Evolutionary conservation across 202 grass and related monocot genomes (phyloP).

Genomic region (Eragrostis tef): DNA sequence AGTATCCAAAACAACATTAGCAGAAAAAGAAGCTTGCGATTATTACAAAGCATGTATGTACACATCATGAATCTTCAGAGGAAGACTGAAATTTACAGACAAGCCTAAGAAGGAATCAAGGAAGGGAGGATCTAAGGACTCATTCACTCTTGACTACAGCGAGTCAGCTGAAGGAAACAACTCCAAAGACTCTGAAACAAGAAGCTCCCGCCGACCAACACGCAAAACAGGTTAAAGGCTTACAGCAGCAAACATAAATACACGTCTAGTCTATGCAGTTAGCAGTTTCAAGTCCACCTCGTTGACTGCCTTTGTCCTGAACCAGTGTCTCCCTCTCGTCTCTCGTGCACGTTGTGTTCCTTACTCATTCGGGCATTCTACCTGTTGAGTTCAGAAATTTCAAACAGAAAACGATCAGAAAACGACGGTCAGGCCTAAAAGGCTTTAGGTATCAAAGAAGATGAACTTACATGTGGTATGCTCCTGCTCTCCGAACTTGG

Average conservation of each 20-base stretch:
- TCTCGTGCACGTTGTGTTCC: slow-evolving; percentile 1
- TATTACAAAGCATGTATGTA: slow-evolving; percentile 37
- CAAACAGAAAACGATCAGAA: background rate
- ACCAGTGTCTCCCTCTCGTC: background rate
- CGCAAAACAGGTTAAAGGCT: slow-evolving; percentile 17
- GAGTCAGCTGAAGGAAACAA: background rate
- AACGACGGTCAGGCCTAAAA: background rate
- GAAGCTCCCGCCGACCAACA: slow-evolving; percentile 8
- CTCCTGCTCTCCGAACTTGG: slow-evolving; percentile 34
- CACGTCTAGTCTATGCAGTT: slow-evolving; percentile 40
- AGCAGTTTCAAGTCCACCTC: slow-evolving; percentile 33
- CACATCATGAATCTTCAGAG: background rate
- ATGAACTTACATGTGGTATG: slow-evolving; percentile 2
- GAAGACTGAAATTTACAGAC: slow-evolving; percentile 37
- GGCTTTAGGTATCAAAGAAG: background rate
- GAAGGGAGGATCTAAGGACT: background rate
- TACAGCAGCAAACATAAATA: slow-evolving; percentile 44
- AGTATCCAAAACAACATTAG: background rate
- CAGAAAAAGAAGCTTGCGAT: background rate
- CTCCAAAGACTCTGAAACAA: background rate
- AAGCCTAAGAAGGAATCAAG: background rate
- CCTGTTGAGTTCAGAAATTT: background rate
- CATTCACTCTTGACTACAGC: background rate
- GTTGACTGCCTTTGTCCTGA: background rate
- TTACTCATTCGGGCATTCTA: slow-evolving; percentile 19